Percentiles rank a stretch among this genome's conserved stretches.
These are phyloP conservation scores for Candida silvicultrix DNA, from an alignment of 805 yeast genomes.

Conservation along the genomic window DNA sequence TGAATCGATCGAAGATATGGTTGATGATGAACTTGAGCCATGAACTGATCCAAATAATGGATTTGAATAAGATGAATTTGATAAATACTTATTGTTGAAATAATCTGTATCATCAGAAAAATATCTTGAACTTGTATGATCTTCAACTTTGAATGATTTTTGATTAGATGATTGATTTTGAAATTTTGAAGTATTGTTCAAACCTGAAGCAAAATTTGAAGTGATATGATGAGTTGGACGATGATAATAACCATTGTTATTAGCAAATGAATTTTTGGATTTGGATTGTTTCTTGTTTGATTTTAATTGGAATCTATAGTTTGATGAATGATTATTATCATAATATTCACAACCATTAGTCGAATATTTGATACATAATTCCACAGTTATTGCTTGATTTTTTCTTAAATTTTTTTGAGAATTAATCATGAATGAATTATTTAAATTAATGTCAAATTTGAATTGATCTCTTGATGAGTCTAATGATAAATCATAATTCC, in stretches of 20 bases:
- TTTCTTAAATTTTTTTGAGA: slow-evolving; percentile 8
- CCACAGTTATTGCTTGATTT: slow-evolving; percentile 17
- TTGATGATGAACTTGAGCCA: slow-evolving; percentile 6
- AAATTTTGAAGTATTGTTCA: slow-evolving; percentile 10
- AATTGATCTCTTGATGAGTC: slow-evolving; percentile 33
- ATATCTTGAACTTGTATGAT: slow-evolving; percentile 15
- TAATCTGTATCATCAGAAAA: slow-evolving; percentile 23
- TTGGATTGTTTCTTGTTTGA: slow-evolving; percentile 7
- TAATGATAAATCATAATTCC: slow-evolving; percentile 17
- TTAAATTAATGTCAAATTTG: slow-evolving; percentile 41
- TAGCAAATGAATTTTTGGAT: not conserved
- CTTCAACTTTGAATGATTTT: not conserved
- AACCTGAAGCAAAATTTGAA: not conserved
- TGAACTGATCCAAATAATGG: not conserved
- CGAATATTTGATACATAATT: slow-evolving; percentile 34
- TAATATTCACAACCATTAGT: slow-evolving; percentile 24
- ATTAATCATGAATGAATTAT: slow-evolving; percentile 18
- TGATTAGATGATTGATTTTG: not conserved
- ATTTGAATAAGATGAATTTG: slow-evolving; percentile 5
- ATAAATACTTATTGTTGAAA: slow-evolving; percentile 10
- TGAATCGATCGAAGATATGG: slow-evolving; percentile 3
- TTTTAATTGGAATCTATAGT: slow-evolving; percentile 29
- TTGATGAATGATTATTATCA: slow-evolving; percentile 33
- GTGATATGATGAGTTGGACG: not conserved
- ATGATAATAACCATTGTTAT: not conserved